Evolutionary conservation across 176 grass and related monocot genomes (phyloP).

Genomic region (Miscanthus lutarioriparius): DNA sequence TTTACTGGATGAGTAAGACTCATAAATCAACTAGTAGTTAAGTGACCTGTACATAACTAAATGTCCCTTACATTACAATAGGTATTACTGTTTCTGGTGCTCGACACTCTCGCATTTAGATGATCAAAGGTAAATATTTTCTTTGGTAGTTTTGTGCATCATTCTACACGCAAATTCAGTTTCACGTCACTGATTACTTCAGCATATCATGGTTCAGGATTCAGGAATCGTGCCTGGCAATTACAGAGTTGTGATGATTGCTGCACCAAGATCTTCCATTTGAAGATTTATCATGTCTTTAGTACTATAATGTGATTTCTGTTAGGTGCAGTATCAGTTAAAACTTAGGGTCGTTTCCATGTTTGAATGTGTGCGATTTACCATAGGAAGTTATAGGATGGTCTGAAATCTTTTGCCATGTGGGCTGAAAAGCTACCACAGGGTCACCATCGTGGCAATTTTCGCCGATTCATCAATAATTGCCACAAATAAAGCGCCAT

Average conservation of each 20-base stretch:
- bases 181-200: background rate
- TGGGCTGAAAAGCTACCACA: background rate
- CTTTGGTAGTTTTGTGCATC: background rate
- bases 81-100: background rate
- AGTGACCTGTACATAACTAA: no score
- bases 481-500: background rate
- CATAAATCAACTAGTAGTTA: no score
- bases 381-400: background rate
- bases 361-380: background rate
- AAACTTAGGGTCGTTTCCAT: background rate
- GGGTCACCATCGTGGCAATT: background rate
- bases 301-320: background rate
- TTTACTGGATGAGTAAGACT: background rate
- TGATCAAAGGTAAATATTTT: background rate
- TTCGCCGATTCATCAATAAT: no score
- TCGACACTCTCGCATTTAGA: background rate
- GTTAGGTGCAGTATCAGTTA: background rate
- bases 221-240: background rate
- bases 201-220: background rate
- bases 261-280: background rate
- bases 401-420: background rate
- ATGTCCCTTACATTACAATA: background rate
- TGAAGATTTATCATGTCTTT: background rate
- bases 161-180: background rate
- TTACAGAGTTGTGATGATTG: background rate